These are phyloP conservation scores for Russula foetens DNA, from an alignment of 768 basidiomycete species.

Conservation along the genomic window DNA sequence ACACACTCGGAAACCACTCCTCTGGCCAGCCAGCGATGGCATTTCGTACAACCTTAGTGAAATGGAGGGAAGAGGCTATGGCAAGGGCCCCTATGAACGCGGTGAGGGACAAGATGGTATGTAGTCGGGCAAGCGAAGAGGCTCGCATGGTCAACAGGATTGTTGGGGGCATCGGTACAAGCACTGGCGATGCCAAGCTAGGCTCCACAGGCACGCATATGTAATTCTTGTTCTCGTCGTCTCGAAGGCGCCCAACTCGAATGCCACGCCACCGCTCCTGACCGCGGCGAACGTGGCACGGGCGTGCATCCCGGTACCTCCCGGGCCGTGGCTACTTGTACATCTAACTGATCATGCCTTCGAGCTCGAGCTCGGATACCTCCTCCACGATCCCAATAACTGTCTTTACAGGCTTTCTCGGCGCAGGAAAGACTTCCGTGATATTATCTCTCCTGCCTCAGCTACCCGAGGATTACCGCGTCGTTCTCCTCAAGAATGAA, in stretches of 20 bases:
- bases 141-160: slow-evolving; percentile 32
- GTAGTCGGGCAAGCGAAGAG: slow-evolving; percentile 48
- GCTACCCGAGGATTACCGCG: slow-evolving; percentile 79
- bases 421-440: slow-evolving; percentile 71
- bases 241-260: too few species aligned
- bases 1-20: slow-evolving; percentile 90
- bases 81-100: slow-evolving; percentile 62
- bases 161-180: background rate
- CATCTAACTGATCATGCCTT: background rate
- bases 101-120: slow-evolving; percentile 54
- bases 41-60: slow-evolving; percentile 81
- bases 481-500: slow-evolving; percentile 91
- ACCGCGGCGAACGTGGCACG: background rate
- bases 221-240: too few species aligned
- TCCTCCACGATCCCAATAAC: slow-evolving; percentile 65
- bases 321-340: background rate
- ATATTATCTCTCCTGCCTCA: slow-evolving; percentile 79
- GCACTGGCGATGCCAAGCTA: background rate
- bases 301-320: background rate
- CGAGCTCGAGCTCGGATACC: background rate
- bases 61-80: slow-evolving; percentile 64
- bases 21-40: slow-evolving; percentile 72
- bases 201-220: background rate
- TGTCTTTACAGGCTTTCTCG: slow-evolving; percentile 92
- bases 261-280: too few species aligned